Evolutionary conservation across 192 early-diverging fungal genomes (phyloP).

Genomic region (Coemansia sp.): DNA sequence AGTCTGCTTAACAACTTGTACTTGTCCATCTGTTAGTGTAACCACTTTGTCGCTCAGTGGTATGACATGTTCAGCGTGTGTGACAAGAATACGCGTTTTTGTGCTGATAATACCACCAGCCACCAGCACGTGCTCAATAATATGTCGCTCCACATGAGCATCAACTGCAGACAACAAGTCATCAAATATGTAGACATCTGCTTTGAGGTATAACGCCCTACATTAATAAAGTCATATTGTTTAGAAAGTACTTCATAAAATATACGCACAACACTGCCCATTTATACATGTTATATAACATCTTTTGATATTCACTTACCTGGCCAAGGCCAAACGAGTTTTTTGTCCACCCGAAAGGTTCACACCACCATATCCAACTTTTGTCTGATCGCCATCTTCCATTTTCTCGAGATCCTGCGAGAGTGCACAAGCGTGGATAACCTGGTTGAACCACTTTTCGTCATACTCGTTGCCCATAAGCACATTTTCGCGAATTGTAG

Average conservation of each 20-base stretch:
- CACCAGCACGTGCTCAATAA: too few species aligned
- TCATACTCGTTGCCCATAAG: conserved; percentile 42
- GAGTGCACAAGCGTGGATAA: conserved; percentile 24
- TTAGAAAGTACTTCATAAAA: background rate
- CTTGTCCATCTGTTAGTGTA: conserved; percentile 14
- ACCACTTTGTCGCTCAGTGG: conserved; percentile 6
- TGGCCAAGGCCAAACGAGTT: conserved; percentile 61
- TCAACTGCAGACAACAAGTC: too few species aligned
- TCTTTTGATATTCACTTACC: conserved; percentile 9
- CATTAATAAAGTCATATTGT: conserved; percentile 17
- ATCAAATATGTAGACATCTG: too few species aligned
- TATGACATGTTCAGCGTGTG: too few species aligned
- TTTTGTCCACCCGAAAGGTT: conserved; percentile 66
- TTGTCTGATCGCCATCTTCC: conserved; percentile 41
- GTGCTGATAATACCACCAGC: too few species aligned
- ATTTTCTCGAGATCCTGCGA: conserved; percentile 18
- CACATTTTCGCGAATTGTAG: conserved; percentile 54
- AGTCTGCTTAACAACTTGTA: conserved; percentile 3
- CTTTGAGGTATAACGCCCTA: conserved; percentile 57
- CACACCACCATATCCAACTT: conserved; percentile 60
- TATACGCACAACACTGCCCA: conserved; percentile 1
- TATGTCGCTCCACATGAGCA: too few species aligned
- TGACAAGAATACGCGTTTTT: too few species aligned
- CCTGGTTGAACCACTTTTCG: conserved; percentile 12
- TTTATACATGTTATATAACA: background rate